Evolutionary conservation across 352 stramenopile genomes (phyloP).

Genomic region (Phytophthora capsici): DNA sequence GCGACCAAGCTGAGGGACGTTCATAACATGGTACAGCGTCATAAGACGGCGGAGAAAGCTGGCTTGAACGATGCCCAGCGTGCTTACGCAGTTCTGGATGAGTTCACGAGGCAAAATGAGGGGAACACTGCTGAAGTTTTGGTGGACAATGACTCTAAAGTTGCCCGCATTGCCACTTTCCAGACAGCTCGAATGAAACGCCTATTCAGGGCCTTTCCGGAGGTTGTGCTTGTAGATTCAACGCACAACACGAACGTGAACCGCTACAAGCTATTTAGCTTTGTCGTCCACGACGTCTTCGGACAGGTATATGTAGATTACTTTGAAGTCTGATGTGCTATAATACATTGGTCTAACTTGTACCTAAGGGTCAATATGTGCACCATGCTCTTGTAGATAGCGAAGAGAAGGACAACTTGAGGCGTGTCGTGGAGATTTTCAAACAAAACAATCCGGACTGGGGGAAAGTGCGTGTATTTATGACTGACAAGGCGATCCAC

Average conservation of each 20-base stretch:
- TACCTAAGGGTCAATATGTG: constrained; percentile 21
- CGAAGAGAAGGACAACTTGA: constrained; percentile 14
- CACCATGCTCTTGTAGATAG: constrained; percentile 24
- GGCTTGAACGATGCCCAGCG: constrained; percentile 4
- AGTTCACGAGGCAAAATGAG: constrained; percentile 2
- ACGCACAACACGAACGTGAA: constrained; percentile 24
- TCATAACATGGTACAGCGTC: constrained; percentile 16
- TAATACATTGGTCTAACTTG: too few species aligned
- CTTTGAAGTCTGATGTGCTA: too few species aligned
- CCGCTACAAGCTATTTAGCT: constrained; percentile 23
- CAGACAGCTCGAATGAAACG: constrained; percentile 12
- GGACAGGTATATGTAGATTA: too few species aligned
- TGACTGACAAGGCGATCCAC: constrained; percentile 13
- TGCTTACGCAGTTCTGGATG: constrained; percentile 3
- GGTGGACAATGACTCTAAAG: not conserved
- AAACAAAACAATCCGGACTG: constrained; percentile 11
- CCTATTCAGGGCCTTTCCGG: constrained; percentile 6
- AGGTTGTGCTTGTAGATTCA: constrained; percentile 12
- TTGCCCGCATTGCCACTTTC: constrained; percentile 2
- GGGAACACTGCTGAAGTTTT: constrained; percentile 2
- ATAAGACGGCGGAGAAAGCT: not conserved
- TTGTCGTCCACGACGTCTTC: constrained; percentile 14
- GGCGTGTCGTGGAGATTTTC: constrained; percentile 12
- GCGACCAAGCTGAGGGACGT: constrained; percentile 5
- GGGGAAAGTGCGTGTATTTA: not conserved